phyloP scores from a whole-genome alignment of 2,329 filamentous ascomycete species.

The Cryphonectria carpinicola region DNA sequence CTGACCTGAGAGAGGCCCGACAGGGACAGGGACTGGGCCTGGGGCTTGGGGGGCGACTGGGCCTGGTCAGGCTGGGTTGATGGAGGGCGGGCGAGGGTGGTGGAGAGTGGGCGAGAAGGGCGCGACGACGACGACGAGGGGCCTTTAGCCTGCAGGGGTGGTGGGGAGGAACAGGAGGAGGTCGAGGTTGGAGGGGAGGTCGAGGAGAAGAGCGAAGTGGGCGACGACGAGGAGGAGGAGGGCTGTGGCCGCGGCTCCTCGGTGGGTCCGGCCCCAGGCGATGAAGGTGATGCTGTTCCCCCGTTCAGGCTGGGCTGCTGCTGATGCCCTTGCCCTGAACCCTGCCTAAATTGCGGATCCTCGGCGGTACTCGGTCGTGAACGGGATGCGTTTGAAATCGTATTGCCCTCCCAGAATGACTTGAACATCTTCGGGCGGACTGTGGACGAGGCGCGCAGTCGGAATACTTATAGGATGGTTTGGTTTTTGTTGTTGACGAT shows the following conservation, averaged over 20 bases:
- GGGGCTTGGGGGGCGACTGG: constrained; percentile 1
- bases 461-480: background rate
- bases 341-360: constrained; percentile 13
- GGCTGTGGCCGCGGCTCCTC: background rate
- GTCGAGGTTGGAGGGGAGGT: background rate
- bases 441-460: background rate
- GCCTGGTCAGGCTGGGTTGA: background rate
- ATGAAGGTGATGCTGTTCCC: background rate
- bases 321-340: background rate
- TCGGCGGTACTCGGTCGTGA: constrained; percentile 20
- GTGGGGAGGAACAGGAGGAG: background rate
- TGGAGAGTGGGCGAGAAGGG: constrained; percentile 11
- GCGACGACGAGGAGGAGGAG: background rate
- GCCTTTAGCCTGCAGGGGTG: background rate
- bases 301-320: constrained; percentile 6
- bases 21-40: constrained; percentile 23
- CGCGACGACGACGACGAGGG: background rate
- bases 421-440: constrained; percentile 10
- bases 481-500: background rate
- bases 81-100: constrained; percentile 11
- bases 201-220: background rate
- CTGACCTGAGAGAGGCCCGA: constrained; percentile 23
- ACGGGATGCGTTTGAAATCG: constrained; percentile 10
- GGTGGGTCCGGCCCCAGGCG: constrained; percentile 10
- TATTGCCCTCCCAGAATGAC: constrained; percentile 21